Base-by-base conservation (phyloP, 495 filamentous ascomycete species). In the Hapsidospora chrysogenum region DNA sequence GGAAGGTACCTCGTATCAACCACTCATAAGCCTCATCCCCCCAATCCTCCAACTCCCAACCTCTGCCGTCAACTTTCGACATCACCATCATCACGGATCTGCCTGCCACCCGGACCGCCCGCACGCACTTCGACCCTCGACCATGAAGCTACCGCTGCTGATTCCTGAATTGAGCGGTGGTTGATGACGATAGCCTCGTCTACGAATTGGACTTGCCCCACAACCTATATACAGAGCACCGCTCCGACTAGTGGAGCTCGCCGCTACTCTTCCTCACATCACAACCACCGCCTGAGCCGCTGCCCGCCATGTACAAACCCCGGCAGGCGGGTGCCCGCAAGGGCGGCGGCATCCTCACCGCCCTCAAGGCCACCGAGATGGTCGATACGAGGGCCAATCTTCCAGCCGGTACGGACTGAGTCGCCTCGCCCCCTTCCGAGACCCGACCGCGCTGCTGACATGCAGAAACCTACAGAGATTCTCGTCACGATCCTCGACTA, bases 401-500 rank as follows among this genome's bases (percentile, higher is more conserved):
- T 17, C 85, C 85, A 37, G 83, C 83, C 46, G 81, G 81, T 85
- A 68, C 32, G 63, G 41, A 17, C 30, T 23, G 3, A 33, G 14
- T 14, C 18, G 14, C 13, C 11, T 22, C 28, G 17, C 17, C 31
- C 20, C 20, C 2, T 39, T n/a, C 17, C 25, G 27, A 35, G 19
- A 3, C n/a, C 2, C 9, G 17, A 14, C 27, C 17, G 17, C 15
- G 22, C 29, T 36, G 35, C 41, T 51, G 18, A 47, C 36, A 30
- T 38, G 15, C 13, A 9, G 7, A 19, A 11, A 29, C 5, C 19
- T 28, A 20, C 45, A 85, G 89, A 97, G 60, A 86, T 97, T 44
- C 69, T 96, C 40, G 75, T 80, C 14, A 70, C 72, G 11, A 85
- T 96, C 43, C 70, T 96, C 50, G 84, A 94, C 51, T 82, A 86